A percentile compares a stretch with the other conserved stretches of the same genome.
Conservation (phyloP, 805 yeast species). For the Wilhelminamyces savonicus region DNA sequence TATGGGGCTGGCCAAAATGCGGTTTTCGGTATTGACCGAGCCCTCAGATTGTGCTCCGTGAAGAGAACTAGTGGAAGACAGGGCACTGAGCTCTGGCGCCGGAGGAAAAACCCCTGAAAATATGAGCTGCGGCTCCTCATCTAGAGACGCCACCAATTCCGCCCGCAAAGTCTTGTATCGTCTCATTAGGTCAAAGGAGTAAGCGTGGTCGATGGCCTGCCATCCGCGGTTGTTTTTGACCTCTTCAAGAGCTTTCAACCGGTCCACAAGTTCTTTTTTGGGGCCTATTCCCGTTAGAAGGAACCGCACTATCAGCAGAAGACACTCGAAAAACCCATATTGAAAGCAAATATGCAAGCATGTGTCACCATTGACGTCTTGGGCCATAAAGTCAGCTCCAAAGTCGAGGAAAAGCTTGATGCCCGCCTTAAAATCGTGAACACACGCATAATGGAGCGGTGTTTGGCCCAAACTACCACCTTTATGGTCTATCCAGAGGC, state of each 20-base stretch:
- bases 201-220: conserved; percentile 29
- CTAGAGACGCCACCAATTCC: conserved; percentile 2
- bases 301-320: conserved; percentile 17
- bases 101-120: no score
- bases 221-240: conserved; percentile 54
- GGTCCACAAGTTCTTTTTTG: conserved; percentile 18
- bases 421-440: conserved; percentile 55
- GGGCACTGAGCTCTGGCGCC: not conserved
- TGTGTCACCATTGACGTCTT: conserved; percentile 30
- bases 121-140: not conserved
- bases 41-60: conserved; percentile 10
- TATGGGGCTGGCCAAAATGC: conserved; percentile 25
- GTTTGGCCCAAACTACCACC: conserved; percentile 42
- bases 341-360: conserved; percentile 44
- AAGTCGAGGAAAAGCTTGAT: conserved; percentile 58
- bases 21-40: conserved; percentile 11
- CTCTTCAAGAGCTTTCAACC: conserved; percentile 44
- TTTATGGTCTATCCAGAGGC: conserved; percentile 49
- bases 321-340: conserved; percentile 54
- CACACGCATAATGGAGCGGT: conserved; percentile 65
- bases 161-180: conserved; percentile 12
- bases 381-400: conserved; percentile 47
- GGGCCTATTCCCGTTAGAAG: conserved; percentile 5
- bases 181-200: conserved; percentile 20
- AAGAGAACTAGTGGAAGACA: conserved; percentile 3